These are phyloP conservation scores for Opeltia flavorubescens DNA, from an alignment of 495 filamentous ascomycete species.

Conservation along the genomic window DNA sequence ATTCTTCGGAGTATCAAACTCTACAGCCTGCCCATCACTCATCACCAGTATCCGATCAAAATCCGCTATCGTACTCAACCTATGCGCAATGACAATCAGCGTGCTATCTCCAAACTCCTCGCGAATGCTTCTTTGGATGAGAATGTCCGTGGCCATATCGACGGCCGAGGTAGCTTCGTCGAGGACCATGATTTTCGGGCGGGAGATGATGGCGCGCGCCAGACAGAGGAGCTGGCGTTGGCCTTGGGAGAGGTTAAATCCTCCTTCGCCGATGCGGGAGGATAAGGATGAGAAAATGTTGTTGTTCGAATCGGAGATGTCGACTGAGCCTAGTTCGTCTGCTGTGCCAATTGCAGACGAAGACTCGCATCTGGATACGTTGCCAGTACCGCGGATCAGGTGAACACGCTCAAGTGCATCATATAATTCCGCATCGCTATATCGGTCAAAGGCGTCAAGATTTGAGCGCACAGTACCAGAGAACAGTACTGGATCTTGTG, in stretches of 20 bases:
- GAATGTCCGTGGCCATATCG: constrained; percentile 69
- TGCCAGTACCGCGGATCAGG: constrained; percentile 31
- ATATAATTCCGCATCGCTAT: constrained; percentile 54
- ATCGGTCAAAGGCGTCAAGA: constrained; percentile 65
- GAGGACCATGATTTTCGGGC: constrained; percentile 73
- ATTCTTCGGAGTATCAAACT: constrained; percentile 57
- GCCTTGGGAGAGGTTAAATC: constrained; percentile 72
- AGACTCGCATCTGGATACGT: constrained; percentile 22
- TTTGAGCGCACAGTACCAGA: constrained; percentile 74
- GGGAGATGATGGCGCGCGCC: constrained; percentile 68
- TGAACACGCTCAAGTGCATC: constrained; percentile 68
- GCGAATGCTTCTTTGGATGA: constrained; percentile 72
- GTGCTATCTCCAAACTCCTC: constrained; percentile 68
- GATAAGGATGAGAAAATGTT: constrained; percentile 49
- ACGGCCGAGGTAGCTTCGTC: constrained; percentile 86
- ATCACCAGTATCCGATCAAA: constrained; percentile 78
- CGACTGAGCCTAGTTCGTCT: constrained; percentile 6
- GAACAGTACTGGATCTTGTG: constrained; percentile 78
- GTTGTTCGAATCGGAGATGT: constrained; percentile 30
- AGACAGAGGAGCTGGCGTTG: constrained; percentile 83
- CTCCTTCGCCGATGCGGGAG: constrained; percentile 57
- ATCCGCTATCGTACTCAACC: constrained; percentile 72
- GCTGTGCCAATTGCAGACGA: constrained; percentile 15
- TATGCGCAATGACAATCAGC: constrained; percentile 76
- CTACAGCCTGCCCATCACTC: constrained; percentile 57